Evolutionary conservation across 176 grass and related monocot genomes (phyloP).

Genomic region (Hsuehochloa calcarea): DNA sequence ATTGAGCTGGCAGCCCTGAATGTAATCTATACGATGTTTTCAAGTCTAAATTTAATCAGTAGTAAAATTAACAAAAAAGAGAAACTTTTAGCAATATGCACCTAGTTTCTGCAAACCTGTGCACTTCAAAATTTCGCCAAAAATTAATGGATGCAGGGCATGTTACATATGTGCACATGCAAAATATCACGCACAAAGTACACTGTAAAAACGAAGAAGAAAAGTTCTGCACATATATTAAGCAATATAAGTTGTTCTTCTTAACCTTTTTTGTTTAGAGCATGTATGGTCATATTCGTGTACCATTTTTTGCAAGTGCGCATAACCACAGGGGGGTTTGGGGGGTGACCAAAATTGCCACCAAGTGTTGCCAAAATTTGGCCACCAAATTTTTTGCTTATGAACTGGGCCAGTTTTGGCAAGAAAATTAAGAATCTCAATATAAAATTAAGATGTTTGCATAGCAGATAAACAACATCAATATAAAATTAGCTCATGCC

Average conservation of each 20-base stretch:
- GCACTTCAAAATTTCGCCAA: not conserved
- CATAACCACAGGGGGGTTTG: not conserved
- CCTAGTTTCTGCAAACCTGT: conserved; percentile 13
- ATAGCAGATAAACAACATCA: too few relatives aligned
- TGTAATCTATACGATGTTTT: not conserved
- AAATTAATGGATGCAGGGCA: not conserved
- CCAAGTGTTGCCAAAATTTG: not conserved
- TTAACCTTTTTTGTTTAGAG: not conserved
- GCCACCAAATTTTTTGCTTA: not conserved
- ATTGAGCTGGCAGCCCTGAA: not conserved
- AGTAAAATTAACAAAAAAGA: conserved; percentile 10
- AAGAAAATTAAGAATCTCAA: not conserved
- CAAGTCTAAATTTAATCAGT: conserved; percentile 10
- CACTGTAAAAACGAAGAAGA: not conserved
- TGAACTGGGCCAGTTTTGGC: not conserved
- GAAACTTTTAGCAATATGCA: not conserved
- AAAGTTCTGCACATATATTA: not conserved
- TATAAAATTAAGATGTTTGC: too few relatives aligned
- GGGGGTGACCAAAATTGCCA: not conserved
- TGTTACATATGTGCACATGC: not conserved
- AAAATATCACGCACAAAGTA: not conserved
- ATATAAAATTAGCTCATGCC: too few relatives aligned
- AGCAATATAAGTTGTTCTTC: not conserved
- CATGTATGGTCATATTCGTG: not conserved
- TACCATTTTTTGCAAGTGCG: not conserved